Conservation (phyloP, 163 green algal genomes). For the Scenedesmus sp. region DNA sequence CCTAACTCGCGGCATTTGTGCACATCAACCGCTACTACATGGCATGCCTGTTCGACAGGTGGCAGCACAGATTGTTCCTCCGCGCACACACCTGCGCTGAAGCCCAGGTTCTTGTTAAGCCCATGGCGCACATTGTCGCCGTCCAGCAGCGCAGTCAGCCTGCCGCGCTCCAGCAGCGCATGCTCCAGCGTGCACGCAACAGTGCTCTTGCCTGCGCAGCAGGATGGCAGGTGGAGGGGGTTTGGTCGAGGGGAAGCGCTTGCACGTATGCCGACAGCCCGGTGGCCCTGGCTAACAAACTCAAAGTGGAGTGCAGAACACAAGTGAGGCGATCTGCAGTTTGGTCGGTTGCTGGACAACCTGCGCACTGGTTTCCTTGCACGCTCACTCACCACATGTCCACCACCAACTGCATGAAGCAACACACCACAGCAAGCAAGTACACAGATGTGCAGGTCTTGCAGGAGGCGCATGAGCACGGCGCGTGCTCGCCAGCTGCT, state of each 20-base stretch:
- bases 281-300: no score
- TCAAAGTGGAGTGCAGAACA: no score
- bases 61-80: no score
- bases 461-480: no score
- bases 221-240: constrained; percentile 84
- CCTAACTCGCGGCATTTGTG: no score
- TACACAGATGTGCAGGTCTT: not conserved
- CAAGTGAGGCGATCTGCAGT: not conserved
- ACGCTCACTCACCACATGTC: no score
- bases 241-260: no score
- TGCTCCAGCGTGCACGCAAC: constrained; percentile 96
- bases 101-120: constrained; percentile 96
- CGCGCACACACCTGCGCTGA: constrained; percentile 76
- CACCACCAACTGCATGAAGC: not conserved
- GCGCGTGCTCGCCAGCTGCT: not conserved
- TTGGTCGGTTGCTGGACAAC: no score
- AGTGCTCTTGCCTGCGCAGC: constrained; percentile 91
- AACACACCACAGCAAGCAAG: not conserved
- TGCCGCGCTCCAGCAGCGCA: constrained; percentile 80
- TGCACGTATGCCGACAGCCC: no score
- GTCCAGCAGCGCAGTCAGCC: constrained; percentile 81
- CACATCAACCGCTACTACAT: no score
- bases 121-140: constrained; percentile 97
- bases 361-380: not conserved
- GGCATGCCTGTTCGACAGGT: no score